Percentiles rank a stretch among this genome's conserved stretches.
Evolutionary conservation across 2,329 filamentous ascomycete genomes (phyloP).

Genomic region (Ceratocystis diversiconidia): DNA sequence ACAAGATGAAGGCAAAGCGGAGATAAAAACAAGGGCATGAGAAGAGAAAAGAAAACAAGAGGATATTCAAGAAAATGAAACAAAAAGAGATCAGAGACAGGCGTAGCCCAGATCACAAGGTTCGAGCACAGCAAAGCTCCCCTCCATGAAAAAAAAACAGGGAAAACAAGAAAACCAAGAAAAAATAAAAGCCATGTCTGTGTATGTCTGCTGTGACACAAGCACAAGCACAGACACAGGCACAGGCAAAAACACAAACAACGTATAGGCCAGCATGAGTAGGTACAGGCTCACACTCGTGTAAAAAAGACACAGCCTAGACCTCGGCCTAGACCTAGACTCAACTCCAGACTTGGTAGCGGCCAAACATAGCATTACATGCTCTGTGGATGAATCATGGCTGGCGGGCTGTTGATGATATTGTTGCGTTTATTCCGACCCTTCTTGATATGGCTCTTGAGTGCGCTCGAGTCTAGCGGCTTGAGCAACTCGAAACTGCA

Average conservation of each 20-base stretch:
- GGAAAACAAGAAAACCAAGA: background rate
- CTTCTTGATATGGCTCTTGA: slow-evolving; percentile 99
- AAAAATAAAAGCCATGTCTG: background rate
- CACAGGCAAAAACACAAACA: background rate
- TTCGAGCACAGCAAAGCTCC: background rate
- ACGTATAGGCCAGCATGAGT: too few species aligned
- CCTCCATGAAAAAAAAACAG: background rate
- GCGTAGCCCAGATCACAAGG: too few species aligned
- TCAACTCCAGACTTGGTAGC: background rate
- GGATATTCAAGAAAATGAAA: background rate
- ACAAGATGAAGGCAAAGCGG: too few species aligned
- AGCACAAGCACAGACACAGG: background rate
- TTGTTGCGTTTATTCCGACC: slow-evolving; percentile 85
- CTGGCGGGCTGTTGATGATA: slow-evolving; percentile 74
- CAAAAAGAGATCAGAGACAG: too few species aligned
- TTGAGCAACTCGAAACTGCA: slow-evolving; percentile 97
- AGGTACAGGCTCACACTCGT: background rate
- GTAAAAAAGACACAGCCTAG: background rate
- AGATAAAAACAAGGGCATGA: background rate
- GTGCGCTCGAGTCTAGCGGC: slow-evolving; percentile 82
- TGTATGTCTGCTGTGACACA: background rate
- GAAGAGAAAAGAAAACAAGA: background rate
- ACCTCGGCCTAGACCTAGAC: background rate
- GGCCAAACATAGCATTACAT: slow-evolving; percentile 5
- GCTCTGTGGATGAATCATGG: slow-evolving; percentile 16